These are phyloP conservation scores for Populus ilicifolia DNA, from an alignment of 345 rosid genomes.

Conservation along the genomic window DNA sequence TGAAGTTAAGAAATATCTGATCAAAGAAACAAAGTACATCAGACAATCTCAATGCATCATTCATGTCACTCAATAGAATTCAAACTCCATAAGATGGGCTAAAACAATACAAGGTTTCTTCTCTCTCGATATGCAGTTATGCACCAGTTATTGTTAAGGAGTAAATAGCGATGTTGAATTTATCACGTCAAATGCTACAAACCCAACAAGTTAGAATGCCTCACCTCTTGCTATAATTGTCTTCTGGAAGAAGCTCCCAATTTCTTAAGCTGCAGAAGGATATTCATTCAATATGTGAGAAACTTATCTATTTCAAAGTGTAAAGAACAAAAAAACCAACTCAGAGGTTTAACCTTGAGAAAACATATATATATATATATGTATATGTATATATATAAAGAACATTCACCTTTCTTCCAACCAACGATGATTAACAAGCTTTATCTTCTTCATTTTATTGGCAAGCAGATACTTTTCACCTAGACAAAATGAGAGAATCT, in stretches of 20 bases:
- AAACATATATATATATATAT: too few relatives aligned
- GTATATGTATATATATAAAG: too few relatives aligned
- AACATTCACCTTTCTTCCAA: conserved; percentile 76
- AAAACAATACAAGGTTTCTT: neutral
- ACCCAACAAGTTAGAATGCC: conserved; percentile 4
- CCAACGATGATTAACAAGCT: conserved; percentile 87
- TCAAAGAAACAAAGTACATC: neutral
- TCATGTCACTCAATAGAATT: neutral
- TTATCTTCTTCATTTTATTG: conserved; percentile 63
- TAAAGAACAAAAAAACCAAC: neutral
- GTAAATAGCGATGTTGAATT: neutral
- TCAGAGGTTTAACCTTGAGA: neutral
- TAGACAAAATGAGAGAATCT: conserved; percentile 15
- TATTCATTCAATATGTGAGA: neutral
- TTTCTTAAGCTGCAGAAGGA: conserved; percentile 62
- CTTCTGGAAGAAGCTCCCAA: conserved; percentile 85
- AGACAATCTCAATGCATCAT: too few relatives aligned
- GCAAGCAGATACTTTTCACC: conserved; percentile 98
- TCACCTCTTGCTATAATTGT: conserved; percentile 71
- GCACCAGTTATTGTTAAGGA: neutral
- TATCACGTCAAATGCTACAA: neutral
- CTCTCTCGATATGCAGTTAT: neutral
- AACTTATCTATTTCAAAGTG: neutral
- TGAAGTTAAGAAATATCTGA: neutral
- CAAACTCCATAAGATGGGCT: neutral